Percentiles rank a stretch among this genome's conserved stretches.
phyloP scores from a whole-genome alignment of 768 basidiomycete species.

The Suillus brevipes region DNA sequence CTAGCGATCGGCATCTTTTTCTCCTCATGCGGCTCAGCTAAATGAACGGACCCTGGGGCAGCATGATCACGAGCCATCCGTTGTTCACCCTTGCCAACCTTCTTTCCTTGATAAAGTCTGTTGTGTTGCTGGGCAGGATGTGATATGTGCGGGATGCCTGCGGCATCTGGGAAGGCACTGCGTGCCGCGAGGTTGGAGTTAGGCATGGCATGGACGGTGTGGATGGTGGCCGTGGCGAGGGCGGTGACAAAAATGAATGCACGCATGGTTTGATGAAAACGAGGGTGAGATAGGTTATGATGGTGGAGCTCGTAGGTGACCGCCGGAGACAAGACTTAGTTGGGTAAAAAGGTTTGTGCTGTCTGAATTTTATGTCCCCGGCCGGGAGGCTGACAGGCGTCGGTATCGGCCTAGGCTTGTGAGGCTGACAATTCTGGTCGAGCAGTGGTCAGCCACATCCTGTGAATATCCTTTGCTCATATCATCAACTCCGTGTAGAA shows the following conservation, averaged over 20 bases:
- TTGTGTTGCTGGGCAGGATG: conserved; percentile 34
- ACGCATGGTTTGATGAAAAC: conserved; percentile 25
- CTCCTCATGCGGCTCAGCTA: neutral
- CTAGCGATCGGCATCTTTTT: neutral
- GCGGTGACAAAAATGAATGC: conserved; percentile 23
- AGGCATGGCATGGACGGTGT: conserved; percentile 23
- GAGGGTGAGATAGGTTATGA: neutral
- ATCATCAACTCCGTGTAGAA: neutral
- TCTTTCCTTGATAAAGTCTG: conserved; percentile 16
- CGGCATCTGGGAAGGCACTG: conserved; percentile 17
- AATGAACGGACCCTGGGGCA: neutral
- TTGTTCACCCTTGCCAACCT: conserved; percentile 2
- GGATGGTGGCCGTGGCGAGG: conserved; percentile 20
- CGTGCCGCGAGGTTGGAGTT: conserved; percentile 23
- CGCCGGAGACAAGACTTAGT: neutral
- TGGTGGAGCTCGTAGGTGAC: neutral
- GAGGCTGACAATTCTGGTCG: neutral
- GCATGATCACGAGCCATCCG: neutral
- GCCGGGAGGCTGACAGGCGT: neutral
- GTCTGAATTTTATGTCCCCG: neutral
- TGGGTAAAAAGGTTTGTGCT: neutral
- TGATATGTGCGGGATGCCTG: conserved; percentile 24
- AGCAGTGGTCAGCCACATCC: neutral
- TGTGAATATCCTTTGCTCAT: neutral
- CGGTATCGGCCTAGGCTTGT: neutral